Evolutionary conservation across 1,139 yeast species (phyloP).

Genomic region (Taiozyma sp.): DNA sequence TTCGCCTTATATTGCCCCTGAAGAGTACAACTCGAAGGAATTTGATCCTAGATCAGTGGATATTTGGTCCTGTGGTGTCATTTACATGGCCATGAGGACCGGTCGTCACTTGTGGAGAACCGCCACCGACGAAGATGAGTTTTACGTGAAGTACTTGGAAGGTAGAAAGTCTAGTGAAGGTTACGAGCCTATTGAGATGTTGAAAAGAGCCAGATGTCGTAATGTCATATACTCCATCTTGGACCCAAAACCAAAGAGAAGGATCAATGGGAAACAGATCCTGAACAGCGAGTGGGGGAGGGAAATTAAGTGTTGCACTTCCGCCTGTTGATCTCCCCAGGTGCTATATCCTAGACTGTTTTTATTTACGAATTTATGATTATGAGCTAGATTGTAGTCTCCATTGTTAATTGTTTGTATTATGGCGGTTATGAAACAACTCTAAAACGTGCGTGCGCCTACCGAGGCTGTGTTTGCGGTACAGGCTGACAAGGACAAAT

Average conservation of each 20-base stretch:
- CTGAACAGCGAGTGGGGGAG: conserved; percentile 95
- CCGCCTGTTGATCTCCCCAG: neutral
- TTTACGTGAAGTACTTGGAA: conserved; percentile 64
- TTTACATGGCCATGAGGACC: conserved; percentile 97
- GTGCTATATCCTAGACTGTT: neutral
- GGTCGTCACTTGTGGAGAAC: conserved; percentile 92
- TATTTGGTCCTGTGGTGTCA: conserved; percentile 96
- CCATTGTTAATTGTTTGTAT: no score
- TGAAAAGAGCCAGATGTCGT: conserved; percentile 82
- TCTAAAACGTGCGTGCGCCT: neutral
- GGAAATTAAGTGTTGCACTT: conserved; percentile 44
- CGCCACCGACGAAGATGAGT: conserved; percentile 79
- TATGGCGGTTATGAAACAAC: neutral
- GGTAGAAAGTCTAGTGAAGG: conserved; percentile 81
- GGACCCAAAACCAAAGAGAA: conserved; percentile 83
- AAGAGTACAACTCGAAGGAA: conserved; percentile 69
- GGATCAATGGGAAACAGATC: conserved; percentile 86
- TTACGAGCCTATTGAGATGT: conserved; percentile 82
- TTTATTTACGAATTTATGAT: neutral
- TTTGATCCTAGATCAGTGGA: conserved; percentile 93
- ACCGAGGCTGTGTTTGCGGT: neutral
- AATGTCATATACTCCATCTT: conserved; percentile 89
- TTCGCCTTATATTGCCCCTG: conserved; percentile 95
- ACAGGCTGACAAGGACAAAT: neutral
- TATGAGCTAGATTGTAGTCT: neutral